Conservation (phyloP, 106 monocot species). For the Platanthera guangdongensis region DNA sequence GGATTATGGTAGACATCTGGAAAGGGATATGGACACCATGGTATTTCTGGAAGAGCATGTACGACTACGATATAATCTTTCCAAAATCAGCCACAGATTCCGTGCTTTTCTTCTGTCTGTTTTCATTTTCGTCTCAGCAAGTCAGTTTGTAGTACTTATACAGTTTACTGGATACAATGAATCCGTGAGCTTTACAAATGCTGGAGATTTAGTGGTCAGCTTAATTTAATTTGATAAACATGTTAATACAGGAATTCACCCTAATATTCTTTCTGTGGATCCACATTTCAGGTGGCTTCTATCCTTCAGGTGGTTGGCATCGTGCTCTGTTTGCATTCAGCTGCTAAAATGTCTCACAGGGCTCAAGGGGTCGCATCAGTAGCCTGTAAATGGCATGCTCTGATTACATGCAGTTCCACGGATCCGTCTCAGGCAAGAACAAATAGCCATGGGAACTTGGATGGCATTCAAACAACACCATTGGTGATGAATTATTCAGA, state of each 20-base stretch:
- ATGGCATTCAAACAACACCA: slow-evolving; percentile 13
- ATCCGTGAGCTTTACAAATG: slow-evolving; percentile 56
- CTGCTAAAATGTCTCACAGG: slow-evolving; percentile 82
- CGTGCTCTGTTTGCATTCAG: slow-evolving; percentile 66
- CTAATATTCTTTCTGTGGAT: slow-evolving; percentile 5
- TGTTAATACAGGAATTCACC: background rate
- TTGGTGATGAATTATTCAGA: slow-evolving; percentile 39
- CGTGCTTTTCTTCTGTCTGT: slow-evolving; percentile 56
- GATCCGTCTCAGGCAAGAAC: slow-evolving; percentile 27
- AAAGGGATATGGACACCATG: slow-evolving; percentile 40
- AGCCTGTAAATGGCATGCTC: slow-evolving; percentile 82
- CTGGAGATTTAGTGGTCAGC: slow-evolving; percentile 73
- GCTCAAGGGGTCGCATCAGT: slow-evolving; percentile 65
- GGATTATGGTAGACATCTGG: slow-evolving; percentile 52
- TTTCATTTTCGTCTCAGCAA: slow-evolving; percentile 48
- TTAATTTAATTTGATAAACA: background rate
- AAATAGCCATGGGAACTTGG: slow-evolving; percentile 37
- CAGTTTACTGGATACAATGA: slow-evolving; percentile 50
- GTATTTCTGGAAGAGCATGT: slow-evolving; percentile 59
- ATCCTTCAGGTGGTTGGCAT: slow-evolving; percentile 78
- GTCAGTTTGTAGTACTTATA: slow-evolving; percentile 55
- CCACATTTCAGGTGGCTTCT: slow-evolving; percentile 43
- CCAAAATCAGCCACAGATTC: slow-evolving; percentile 90
- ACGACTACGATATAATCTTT: slow-evolving; percentile 60
- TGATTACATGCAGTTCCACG: slow-evolving; percentile 39